These are phyloP conservation scores for Kwoniella sp. DNA, from an alignment of 768 basidiomycete species.

Conservation along the genomic window DNA sequence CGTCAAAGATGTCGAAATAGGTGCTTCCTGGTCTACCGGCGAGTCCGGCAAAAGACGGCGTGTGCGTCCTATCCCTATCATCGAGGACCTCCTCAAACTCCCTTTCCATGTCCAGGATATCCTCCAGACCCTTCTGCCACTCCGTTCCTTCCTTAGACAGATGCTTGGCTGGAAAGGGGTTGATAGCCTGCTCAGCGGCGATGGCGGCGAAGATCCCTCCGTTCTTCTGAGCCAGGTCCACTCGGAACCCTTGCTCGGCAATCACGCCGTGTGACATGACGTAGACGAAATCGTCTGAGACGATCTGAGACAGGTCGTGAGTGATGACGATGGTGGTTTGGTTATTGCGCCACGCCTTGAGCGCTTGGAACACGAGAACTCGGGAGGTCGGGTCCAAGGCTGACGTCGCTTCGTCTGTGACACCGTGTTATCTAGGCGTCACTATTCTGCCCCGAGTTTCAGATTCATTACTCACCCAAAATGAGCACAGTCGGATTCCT, in stretches of 20 bases:
- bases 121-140: constrained; percentile 52
- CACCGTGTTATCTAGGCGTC: too few relatives aligned
- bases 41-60: constrained; percentile 21
- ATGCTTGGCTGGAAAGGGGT: constrained; percentile 50
- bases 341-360: constrained; percentile 65
- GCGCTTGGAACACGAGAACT: constrained; percentile 66
- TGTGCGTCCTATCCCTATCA: constrained; percentile 13
- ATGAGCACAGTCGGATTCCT: constrained; percentile 83
- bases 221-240: constrained; percentile 61
- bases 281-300: constrained; percentile 76
- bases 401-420: constrained; percentile 55
- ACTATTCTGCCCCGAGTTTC: too few relatives aligned
- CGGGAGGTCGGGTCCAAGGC: constrained; percentile 79
- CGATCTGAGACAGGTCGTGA: constrained; percentile 85
- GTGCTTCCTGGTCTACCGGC: constrained; percentile 29
- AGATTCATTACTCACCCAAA: constrained; percentile 59
- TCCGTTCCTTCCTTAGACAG: neutral
- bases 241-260: constrained; percentile 80
- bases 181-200: constrained; percentile 58
- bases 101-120: constrained; percentile 57
- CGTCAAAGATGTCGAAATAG: constrained; percentile 44
- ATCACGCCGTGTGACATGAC: constrained; percentile 76
- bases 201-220: constrained; percentile 68
- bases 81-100: constrained; percentile 41
- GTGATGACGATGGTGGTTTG: constrained; percentile 91